Conservation (phyloP, 805 yeast species). For the Candida xiaguanensis region DNA sequence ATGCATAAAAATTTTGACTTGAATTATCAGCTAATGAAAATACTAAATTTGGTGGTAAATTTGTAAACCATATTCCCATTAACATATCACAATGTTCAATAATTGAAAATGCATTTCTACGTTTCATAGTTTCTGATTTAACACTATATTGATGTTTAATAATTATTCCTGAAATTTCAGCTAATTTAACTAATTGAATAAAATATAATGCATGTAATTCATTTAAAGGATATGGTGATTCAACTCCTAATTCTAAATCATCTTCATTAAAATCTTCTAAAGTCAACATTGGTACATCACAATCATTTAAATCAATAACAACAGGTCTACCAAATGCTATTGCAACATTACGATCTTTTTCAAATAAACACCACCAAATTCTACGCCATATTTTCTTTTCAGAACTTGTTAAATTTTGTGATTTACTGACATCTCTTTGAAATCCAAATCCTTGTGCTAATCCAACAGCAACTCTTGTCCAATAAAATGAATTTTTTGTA, state of each 20-base stretch:
- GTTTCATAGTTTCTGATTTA: conserved; percentile 54
- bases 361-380: conserved; percentile 75
- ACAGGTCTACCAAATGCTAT: conserved; percentile 74
- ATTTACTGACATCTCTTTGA: conserved; percentile 52
- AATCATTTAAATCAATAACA: conserved; percentile 64
- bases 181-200: conserved; percentile 60
- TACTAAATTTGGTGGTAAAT: conserved; percentile 58
- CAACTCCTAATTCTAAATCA: conserved; percentile 26
- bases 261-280: conserved; percentile 62
- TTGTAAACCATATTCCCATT: conserved; percentile 73
- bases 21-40: conserved; percentile 55
- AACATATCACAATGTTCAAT: conserved; percentile 70
- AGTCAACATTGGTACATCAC: conserved; percentile 71
- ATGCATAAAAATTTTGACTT: conserved; percentile 54
- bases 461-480: conserved; percentile 67
- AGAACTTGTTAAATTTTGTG: conserved; percentile 35
- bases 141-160: conserved; percentile 68
- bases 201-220: conserved; percentile 52
- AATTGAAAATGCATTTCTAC: conserved; percentile 40
- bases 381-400: conserved; percentile 55
- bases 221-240: conserved; percentile 43
- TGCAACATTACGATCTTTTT: conserved; percentile 66
- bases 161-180: conserved; percentile 68
- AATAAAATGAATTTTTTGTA: conserved; percentile 61
- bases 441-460: conserved; percentile 75